phyloP scores from a whole-genome alignment of 2,329 filamentous ascomycete genomes.

The Fusarium stilboides region DNA sequence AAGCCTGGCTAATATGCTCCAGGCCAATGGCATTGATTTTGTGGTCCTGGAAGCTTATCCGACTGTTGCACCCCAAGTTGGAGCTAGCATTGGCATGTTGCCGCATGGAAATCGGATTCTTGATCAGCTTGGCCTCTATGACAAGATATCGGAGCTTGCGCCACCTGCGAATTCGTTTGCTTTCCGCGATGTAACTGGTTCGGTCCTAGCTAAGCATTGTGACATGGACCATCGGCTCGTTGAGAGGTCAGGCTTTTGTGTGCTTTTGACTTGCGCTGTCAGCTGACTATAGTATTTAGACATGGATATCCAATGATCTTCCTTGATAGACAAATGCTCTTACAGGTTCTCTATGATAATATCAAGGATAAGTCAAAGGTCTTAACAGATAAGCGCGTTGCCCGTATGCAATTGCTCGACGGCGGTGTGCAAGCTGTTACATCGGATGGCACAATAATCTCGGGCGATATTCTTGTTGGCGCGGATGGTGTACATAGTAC shows the following conservation, averaged over 20 bases:
- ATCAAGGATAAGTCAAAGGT: neutral
- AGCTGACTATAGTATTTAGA: neutral
- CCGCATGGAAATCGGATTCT: conserved; percentile 10
- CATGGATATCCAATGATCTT: conserved; percentile 1
- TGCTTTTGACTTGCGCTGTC: too few species aligned
- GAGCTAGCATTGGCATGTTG: conserved; percentile 9
- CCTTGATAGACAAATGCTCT: conserved; percentile 5
- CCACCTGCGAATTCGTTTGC: neutral
- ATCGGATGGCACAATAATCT: neutral
- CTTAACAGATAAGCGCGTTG: conserved; percentile 1
- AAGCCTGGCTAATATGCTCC: conserved; percentile 13
- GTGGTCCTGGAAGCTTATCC: conserved; percentile 1
- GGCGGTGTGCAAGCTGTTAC: neutral
- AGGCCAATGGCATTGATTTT: conserved; percentile 4
- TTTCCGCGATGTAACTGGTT: neutral
- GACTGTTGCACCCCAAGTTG: conserved; percentile 1
- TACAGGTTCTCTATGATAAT: neutral
- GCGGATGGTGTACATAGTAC: conserved; percentile 7
- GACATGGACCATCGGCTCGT: neutral
- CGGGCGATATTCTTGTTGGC: neutral
- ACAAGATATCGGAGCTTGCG: neutral
- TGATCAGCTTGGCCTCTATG: neutral
- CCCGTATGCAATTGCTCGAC: neutral
- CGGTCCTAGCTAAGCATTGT: neutral
- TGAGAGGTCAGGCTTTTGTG: neutral